A percentile compares a stretch with the other conserved stretches of the same genome.
These are phyloP conservation scores for Conoideocrella luteorostrata DNA, from an alignment of 2,329 filamentous ascomycete species.

Conservation along the genomic window DNA sequence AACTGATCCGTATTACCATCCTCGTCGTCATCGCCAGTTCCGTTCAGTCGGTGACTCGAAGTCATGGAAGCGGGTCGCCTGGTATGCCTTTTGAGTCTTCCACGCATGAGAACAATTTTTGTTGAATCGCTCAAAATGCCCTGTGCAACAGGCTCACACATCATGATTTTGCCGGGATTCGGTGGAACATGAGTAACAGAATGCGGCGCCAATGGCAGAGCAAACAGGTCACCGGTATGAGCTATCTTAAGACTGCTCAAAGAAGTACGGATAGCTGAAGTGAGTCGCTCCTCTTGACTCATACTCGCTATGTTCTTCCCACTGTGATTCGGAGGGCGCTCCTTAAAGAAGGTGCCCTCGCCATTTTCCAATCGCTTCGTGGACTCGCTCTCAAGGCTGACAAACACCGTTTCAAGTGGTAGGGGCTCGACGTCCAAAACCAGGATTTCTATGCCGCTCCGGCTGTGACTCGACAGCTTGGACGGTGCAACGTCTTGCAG, in stretches of 20 bases:
- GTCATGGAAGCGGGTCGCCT: constrained; percentile 42
- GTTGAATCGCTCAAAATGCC: constrained; percentile 71
- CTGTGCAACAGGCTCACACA: constrained; percentile 93
- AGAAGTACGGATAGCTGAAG: constrained; percentile 64
- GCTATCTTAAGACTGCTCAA: constrained; percentile 68
- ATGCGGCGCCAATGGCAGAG: constrained; percentile 73
- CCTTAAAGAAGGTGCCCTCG: constrained; percentile 72
- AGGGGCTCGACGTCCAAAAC: constrained; percentile 76
- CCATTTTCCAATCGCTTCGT: constrained; percentile 75
- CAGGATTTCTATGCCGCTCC: constrained; percentile 75
- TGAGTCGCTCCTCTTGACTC: constrained; percentile 51
- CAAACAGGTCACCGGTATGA: constrained; percentile 74
- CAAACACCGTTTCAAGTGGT: constrained; percentile 76
- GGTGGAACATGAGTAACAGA: constrained; percentile 80
- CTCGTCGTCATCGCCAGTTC: constrained; percentile 58
- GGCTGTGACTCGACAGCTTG: constrained; percentile 64
- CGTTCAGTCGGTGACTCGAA: constrained; percentile 40
- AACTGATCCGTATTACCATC: constrained; percentile 88
- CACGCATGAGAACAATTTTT: constrained; percentile 72
- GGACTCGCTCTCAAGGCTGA: constrained; percentile 76
- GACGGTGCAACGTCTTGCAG: constrained; percentile 70
- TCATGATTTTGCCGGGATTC: constrained; percentile 77
- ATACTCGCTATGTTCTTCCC: constrained; percentile 30
- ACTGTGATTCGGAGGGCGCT: constrained; percentile 40
- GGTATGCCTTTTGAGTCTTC: constrained; percentile 49